These are phyloP conservation scores for Patellifolia procumbens DNA, from an alignment of 179 eudicot genomes.

Conservation along the genomic window DNA sequence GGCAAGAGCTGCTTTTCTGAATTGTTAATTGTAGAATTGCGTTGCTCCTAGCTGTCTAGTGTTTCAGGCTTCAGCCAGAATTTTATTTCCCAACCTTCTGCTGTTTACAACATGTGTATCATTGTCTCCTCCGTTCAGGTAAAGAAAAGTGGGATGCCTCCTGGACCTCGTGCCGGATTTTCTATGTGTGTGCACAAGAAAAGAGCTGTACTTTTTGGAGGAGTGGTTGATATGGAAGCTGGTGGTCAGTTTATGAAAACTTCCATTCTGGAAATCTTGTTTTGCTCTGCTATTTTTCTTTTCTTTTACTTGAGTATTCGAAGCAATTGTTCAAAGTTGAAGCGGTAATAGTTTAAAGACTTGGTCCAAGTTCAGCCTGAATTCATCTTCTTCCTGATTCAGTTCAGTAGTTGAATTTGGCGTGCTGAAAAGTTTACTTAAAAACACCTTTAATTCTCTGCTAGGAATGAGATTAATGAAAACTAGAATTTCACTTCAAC, in stretches of 20 bases:
- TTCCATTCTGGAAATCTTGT: background rate
- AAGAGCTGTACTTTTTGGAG: conserved; percentile 89
- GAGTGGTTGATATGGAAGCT: conserved; percentile 97
- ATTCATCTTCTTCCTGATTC: background rate
- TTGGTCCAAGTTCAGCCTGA: background rate
- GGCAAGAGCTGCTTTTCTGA: background rate
- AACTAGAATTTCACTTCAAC: background rate
- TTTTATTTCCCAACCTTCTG: conserved; percentile 2
- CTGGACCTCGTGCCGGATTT: conserved; percentile 96
- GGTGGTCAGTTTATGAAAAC: conserved; percentile 51
- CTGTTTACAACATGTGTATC: background rate
- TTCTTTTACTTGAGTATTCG: background rate
- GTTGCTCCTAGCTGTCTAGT: background rate
- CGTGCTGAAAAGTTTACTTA: background rate
- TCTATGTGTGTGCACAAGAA: conserved; percentile 93
- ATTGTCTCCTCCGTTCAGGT: conserved; percentile 53
- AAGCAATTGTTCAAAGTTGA: background rate
- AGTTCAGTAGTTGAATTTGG: background rate
- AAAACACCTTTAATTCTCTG: background rate
- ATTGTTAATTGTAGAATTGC: background rate
- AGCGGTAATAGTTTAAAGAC: background rate
- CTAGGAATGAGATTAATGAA: background rate
- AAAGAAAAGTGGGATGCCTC: conserved; percentile 98
- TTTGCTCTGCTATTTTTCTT: background rate
- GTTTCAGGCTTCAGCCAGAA: background rate